A percentile compares a stretch with the other conserved stretches of the same genome.
These are phyloP conservation scores for Lactarius deliciosus DNA, from an alignment of 768 basidiomycete species.

Conservation along the genomic window DNA sequence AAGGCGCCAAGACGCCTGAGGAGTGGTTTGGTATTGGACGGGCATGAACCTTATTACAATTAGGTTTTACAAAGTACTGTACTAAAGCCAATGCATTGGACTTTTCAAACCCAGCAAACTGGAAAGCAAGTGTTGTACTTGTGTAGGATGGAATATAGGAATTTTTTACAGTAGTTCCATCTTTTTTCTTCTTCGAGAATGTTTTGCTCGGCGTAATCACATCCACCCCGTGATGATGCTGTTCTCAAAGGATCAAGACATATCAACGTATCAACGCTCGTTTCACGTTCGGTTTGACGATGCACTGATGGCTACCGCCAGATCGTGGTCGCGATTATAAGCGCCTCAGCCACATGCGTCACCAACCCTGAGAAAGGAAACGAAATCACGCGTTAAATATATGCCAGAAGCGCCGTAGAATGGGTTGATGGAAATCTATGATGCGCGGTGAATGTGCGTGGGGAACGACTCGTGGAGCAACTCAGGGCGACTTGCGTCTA, in stretches of 20 bases:
- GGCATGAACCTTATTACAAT: conserved; percentile 13
- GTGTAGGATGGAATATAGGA: neutral
- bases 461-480: conserved; percentile 3
- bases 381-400: neutral
- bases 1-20: conserved; percentile 59
- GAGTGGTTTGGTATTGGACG: conserved; percentile 43
- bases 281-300: neutral
- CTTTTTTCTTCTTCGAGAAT: neutral
- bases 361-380: conserved; percentile 8
- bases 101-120: neutral
- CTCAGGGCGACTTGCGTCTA: neutral
- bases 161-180: neutral
- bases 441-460: neutral
- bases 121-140: neutral
- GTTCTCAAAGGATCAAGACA: neutral
- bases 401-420: conserved; percentile 1
- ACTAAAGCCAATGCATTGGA: neutral
- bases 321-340: neutral
- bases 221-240: neutral
- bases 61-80: neutral
- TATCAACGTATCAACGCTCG: neutral
- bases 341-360: conserved; percentile 22
- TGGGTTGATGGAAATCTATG: conserved; percentile 4
- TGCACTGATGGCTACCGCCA: conserved; percentile 3
- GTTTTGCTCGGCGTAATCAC: neutral